Percentiles rank a stretch among this genome's conserved stretches.
phyloP scores from a whole-genome alignment of 192 early-diverging fungal genomes.

The Entomortierella beljakovae region DNA sequence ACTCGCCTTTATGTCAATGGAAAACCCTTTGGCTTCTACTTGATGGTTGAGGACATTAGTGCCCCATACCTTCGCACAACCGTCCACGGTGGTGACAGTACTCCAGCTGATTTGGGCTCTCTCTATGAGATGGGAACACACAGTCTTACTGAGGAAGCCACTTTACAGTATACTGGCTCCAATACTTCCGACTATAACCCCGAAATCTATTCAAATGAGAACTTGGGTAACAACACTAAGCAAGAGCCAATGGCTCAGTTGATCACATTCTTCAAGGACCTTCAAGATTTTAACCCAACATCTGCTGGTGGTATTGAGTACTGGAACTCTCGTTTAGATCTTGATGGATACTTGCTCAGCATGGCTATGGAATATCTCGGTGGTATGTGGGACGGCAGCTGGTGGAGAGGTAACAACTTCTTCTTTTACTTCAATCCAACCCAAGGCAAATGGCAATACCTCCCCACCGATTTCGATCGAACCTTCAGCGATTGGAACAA shows the following conservation, averaged over 20 bases:
- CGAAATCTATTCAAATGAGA: conserved; percentile 39
- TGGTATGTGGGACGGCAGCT: too few relatives aligned
- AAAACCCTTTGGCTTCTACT: too few relatives aligned
- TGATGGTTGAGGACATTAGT: too few relatives aligned
- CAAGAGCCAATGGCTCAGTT: conserved; percentile 35
- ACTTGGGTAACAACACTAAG: conserved; percentile 28
- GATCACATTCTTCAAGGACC: conserved; percentile 44
- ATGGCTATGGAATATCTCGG: too few relatives aligned
- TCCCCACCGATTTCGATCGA: too few relatives aligned
- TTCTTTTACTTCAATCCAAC: too few relatives aligned
- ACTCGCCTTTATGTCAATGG: too few relatives aligned
- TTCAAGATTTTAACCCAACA: conserved; percentile 29
- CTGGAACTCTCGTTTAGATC: too few relatives aligned
- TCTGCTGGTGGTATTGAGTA: conserved; percentile 8
- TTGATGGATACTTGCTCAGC: conserved; percentile 32
- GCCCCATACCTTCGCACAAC: conserved; percentile 39
- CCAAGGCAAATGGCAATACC: too few relatives aligned
- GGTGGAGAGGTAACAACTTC: too few relatives aligned
- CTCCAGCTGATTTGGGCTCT: conserved; percentile 21
- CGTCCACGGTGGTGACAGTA: conserved; percentile 23
- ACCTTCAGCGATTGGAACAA: too few relatives aligned
- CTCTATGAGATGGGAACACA: conserved; percentile 51
- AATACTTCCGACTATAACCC: conserved; percentile 26
- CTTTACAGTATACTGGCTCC: conserved; percentile 42
- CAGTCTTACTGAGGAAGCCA: conserved; percentile 22